Base-by-base conservation (phyloP, 257 asterid genomes). In the Solanum sparsipilum region DNA sequence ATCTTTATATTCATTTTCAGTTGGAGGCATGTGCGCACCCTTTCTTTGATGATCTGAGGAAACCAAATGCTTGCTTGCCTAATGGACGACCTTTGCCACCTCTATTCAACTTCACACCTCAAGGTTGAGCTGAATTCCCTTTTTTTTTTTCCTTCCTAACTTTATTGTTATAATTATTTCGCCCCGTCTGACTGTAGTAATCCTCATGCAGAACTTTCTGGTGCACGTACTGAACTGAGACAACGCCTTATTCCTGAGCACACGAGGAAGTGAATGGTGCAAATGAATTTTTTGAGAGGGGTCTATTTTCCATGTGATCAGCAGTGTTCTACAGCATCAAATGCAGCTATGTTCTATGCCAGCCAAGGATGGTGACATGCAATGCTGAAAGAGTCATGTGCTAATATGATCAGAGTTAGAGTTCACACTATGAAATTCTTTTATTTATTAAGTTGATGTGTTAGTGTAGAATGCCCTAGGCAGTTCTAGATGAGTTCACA, bases 51-150 rank as follows among this genome's bases (percentile, higher is more conserved):
- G 96, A 94, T 82, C 92, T 94, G 31, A 94, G 97, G 52, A 94
- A 94, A 75, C 94, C 95, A 74, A 91, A 86, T 83, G 86, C 92
- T 48, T 93, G 92, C 87, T 92, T 95, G 12, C 98, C 97, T 60
- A 95, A 93, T 63, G 98, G 98, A 32, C 94, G 96, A n/a, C 87
- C 89, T 72, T 94, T 95, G 84, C 98, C 98, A 83, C 97, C 97
- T 18, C 88, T 95, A 72, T 95, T 95, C 90, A 94, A 95, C 93
- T 95, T 95, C 75, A 94, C 92, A 90, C 94, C 98, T 81, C 95
- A 92, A 36, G 97, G 98, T 95, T 73, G 38, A 73, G 7, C 73
- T 27, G 27, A 72, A 38, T 52, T 73, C 39, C 6, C 2, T 16
- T 41, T 41, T 41, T 41, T 41, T 36, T 56, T 41, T 31, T 41